A percentile compares a stretch with the other conserved stretches of the same genome.
Evolutionary conservation across 495 filamentous ascomycete species (phyloP).

Genomic region (Penicillium lagena): DNA sequence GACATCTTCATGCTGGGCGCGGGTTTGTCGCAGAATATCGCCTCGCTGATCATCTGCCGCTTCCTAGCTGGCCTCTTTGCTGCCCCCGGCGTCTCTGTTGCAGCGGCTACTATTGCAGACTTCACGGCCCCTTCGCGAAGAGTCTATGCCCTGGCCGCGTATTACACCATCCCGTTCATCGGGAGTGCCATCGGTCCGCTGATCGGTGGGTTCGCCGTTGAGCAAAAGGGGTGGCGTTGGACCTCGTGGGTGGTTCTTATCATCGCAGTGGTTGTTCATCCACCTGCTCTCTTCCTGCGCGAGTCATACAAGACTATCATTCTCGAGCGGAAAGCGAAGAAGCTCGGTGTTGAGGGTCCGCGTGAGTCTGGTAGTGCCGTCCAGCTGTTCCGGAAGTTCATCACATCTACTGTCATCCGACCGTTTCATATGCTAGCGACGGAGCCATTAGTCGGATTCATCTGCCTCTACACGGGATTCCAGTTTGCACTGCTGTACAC

Average conservation of each 20-base stretch:
- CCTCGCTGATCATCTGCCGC: conserved; percentile 47
- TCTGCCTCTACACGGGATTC: conserved; percentile 31
- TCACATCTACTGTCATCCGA: conserved; percentile 21
- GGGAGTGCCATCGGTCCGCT: conserved; percentile 51
- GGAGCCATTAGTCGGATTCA: conserved; percentile 53
- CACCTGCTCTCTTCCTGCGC: conserved; percentile 32
- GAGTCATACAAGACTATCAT: conserved; percentile 50
- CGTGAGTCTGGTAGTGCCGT: background rate
- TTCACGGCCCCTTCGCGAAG: conserved; percentile 4
- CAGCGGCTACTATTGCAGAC: conserved; percentile 17
- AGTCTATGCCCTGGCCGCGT: conserved; percentile 8
- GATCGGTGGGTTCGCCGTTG: conserved; percentile 54
- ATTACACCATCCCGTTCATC: conserved; percentile 42
- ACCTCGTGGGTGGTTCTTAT: conserved; percentile 45
- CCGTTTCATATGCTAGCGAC: conserved; percentile 54
- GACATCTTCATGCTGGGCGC: conserved; percentile 60
- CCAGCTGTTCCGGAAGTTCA: conserved; percentile 12
- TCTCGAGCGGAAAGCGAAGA: conserved; percentile 27
- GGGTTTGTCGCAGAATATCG: conserved; percentile 50
- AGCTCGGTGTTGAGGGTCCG: conserved; percentile 4
- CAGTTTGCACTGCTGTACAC: conserved; percentile 41
- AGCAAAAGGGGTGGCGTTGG: conserved; percentile 46
- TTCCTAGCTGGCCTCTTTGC: conserved; percentile 54
- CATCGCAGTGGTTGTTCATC: conserved; percentile 11
- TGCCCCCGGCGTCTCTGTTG: conserved; percentile 10